Percentiles rank a stretch among this genome's conserved stretches.
phyloP scores from a whole-genome alignment of 495 filamentous ascomycete genomes.

The Lichenothelia convexa region DNA sequence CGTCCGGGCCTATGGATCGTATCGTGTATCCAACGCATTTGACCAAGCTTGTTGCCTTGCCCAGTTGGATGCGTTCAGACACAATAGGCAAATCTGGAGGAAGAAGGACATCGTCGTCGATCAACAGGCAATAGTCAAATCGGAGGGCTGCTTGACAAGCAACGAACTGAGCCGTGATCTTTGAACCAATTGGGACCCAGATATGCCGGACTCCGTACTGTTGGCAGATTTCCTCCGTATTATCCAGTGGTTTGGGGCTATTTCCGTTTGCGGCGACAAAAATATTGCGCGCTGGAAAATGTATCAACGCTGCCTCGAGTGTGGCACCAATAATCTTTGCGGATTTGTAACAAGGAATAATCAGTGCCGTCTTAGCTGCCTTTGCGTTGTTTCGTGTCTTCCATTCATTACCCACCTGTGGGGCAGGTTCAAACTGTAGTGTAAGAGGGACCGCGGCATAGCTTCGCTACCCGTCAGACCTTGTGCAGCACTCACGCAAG shows the following conservation, averaged over 20 bases:
- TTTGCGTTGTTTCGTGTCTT: no score
- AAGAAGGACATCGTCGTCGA: slow-evolving; percentile 30
- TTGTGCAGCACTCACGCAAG: no score
- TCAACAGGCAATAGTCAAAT: slow-evolving; percentile 26
- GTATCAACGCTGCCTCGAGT: slow-evolving; percentile 26
- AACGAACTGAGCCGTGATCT: slow-evolving; percentile 29
- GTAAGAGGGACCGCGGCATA: no score
- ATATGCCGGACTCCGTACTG: slow-evolving; percentile 12
- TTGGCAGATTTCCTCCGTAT: slow-evolving; percentile 21
- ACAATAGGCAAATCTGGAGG: slow-evolving; percentile 27
- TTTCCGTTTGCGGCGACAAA: slow-evolving; percentile 22
- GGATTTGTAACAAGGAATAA: slow-evolving; percentile 32
- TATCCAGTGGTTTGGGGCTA: slow-evolving; percentile 8
- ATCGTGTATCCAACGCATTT: slow-evolving; percentile 29
- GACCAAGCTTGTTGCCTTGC: slow-evolving; percentile 17
- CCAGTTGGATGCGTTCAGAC: slow-evolving; percentile 23
- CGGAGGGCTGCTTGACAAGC: slow-evolving; percentile 24
- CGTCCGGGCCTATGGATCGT: slow-evolving; percentile 21
- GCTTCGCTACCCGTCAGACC: no score
- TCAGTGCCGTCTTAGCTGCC: slow-evolving; percentile 20
- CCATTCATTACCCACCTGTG: no score
- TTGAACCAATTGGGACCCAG: slow-evolving; percentile 21
- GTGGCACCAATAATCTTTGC: slow-evolving; percentile 25
- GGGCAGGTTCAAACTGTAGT: no score
- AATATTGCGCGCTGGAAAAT: slow-evolving; percentile 27